Conservation (phyloP, 1,139 yeast species). For the Kazachstania sp. region DNA sequence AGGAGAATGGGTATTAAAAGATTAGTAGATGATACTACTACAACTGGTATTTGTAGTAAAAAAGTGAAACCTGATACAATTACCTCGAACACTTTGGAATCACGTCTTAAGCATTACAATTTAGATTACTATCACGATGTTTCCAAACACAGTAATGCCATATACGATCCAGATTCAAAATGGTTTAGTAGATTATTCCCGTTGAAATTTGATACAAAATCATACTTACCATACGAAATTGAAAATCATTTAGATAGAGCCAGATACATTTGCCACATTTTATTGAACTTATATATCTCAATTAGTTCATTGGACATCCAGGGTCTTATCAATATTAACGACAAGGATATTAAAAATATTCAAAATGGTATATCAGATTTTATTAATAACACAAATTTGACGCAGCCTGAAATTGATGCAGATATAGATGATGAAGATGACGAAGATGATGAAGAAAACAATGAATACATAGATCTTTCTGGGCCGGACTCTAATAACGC, state of each 20-base stretch:
- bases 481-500: conserved; percentile 43
- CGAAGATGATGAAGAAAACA: conserved; percentile 1
- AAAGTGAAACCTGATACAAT: background rate
- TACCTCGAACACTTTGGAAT: too few species aligned
- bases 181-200: conserved; percentile 46
- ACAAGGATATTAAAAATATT: conserved; percentile 43
- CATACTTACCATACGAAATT: conserved; percentile 62
- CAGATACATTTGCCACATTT: conserved; percentile 68
- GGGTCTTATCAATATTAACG: conserved; percentile 61
- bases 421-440: conserved; percentile 35
- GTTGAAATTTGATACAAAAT: conserved; percentile 53
- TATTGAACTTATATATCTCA: conserved; percentile 71
- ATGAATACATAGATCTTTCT: conserved; percentile 32
- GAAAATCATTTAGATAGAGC: conserved; percentile 67
- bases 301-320: conserved; percentile 67
- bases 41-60: background rate
- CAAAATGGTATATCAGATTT: conserved; percentile 39
- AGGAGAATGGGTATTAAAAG: background rate
- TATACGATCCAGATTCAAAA: conserved; percentile 44
- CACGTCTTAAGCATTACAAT: conserved; percentile 33
- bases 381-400: background rate
- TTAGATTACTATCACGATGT: conserved; percentile 50
- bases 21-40: background rate
- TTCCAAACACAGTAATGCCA: conserved; percentile 35
- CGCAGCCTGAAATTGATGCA: conserved; percentile 33